A percentile compares a stretch with the other conserved stretches of the same genome.
Conservation (phyloP, 208 protist species). For the Leishmania braziliensis region DNA sequence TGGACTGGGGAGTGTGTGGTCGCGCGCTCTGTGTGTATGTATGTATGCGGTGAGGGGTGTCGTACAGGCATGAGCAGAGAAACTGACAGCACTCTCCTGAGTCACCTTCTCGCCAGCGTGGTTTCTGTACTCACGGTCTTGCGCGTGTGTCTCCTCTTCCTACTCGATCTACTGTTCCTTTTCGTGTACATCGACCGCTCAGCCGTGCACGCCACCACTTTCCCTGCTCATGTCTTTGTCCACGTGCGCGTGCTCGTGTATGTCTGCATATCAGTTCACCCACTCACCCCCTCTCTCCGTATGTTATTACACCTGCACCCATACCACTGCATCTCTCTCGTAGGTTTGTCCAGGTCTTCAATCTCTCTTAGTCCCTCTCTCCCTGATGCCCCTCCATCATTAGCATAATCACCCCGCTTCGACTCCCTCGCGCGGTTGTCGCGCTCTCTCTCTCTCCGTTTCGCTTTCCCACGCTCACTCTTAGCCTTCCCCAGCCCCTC, state of each 20-base stretch:
- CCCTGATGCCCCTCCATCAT: background rate
- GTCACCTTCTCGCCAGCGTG: background rate
- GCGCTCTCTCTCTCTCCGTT: background rate
- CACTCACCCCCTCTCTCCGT: background rate
- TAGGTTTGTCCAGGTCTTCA: background rate
- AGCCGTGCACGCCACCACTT: background rate
- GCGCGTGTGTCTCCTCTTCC: background rate
- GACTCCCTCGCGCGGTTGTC: background rate
- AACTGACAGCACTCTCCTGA: background rate
- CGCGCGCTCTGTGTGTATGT: background rate
- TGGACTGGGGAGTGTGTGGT: background rate
- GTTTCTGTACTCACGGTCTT: background rate
- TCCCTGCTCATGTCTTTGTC: background rate
- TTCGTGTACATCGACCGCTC: background rate
- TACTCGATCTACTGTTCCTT: background rate
- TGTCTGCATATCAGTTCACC: background rate
- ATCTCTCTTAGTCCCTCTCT: background rate
- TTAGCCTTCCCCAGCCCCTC: no score
- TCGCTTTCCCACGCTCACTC: background rate
- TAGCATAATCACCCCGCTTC: background rate
- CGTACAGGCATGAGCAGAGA: background rate
- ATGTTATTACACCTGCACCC: background rate
- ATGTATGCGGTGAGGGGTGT: background rate
- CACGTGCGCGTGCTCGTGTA: background rate
- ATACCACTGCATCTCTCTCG: background rate